Evolutionary conservation across 805 yeast species (phyloP).

Genomic region (Lipomyces chichibuensis): DNA sequence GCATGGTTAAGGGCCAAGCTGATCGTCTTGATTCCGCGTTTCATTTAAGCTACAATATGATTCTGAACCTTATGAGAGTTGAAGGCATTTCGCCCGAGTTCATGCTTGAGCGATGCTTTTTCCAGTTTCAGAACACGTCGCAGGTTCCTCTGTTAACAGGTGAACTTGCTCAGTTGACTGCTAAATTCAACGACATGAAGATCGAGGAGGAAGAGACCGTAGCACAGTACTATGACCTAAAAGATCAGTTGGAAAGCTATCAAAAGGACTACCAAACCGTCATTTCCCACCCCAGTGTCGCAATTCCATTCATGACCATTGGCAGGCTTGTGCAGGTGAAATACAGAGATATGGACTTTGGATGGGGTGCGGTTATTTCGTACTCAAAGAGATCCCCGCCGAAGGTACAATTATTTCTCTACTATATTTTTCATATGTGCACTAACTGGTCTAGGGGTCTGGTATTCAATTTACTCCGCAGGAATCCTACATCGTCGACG

Average conservation of each 20-base stretch:
- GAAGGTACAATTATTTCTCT: conserved; percentile 36
- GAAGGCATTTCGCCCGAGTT: conserved; percentile 98
- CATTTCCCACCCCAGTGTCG: conserved; percentile 87
- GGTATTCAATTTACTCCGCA: conserved; percentile 63
- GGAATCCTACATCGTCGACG: conserved; percentile 86
- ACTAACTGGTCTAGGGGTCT: background rate
- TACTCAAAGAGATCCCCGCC: conserved; percentile 64
- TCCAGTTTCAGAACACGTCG: conserved; percentile 90
- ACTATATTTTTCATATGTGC: background rate
- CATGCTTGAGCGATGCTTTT: conserved; percentile 92
- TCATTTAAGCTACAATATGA: conserved; percentile 97
- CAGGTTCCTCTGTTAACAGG: conserved; percentile 84
- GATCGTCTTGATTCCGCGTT: conserved; percentile 97
- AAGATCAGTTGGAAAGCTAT: conserved; percentile 70
- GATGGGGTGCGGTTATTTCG: conserved; percentile 93
- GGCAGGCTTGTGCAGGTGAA: conserved; percentile 69
- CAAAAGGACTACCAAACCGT: conserved; percentile 77
- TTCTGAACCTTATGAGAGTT: conserved; percentile 90
- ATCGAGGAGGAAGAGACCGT: conserved; percentile 76
- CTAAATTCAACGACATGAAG: conserved; percentile 52
- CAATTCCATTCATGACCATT: conserved; percentile 79
- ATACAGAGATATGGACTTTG: conserved; percentile 60
- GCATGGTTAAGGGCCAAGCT: conserved; percentile 99
- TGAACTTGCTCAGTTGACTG: conserved; percentile 59
- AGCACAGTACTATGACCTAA: conserved; percentile 80